Evolutionary conservation across 192 early-diverging fungal species (phyloP).

Genomic region (Podila minutissima): DNA sequence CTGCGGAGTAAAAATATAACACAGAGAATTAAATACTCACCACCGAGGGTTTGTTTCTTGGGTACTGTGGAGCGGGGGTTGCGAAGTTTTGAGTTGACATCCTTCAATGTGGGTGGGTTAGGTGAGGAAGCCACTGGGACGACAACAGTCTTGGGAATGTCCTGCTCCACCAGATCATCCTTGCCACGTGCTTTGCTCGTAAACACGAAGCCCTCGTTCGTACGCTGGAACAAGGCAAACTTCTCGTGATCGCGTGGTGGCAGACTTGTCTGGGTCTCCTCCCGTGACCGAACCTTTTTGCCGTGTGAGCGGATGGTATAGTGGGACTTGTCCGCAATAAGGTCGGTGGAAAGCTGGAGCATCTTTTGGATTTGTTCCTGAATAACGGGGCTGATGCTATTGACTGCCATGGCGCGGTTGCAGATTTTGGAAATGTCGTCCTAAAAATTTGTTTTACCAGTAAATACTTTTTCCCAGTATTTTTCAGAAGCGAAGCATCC

Average conservation of each 20-base stretch:
- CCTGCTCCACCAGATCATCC: slow-evolving; percentile 18
- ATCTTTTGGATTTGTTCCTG: slow-evolving; percentile 25
- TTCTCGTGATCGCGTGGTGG: slow-evolving; percentile 36
- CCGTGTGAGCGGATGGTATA: slow-evolving; percentile 49
- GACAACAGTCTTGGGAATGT: slow-evolving; percentile 14
- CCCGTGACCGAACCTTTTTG: slow-evolving; percentile 36
- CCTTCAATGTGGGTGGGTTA: slow-evolving; percentile 49
- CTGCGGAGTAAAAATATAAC: not conserved
- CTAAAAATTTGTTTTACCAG: not conserved
- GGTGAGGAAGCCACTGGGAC: slow-evolving; percentile 11
- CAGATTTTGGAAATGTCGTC: slow-evolving; percentile 30
- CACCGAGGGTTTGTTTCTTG: slow-evolving; percentile 40
- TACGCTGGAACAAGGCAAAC: slow-evolving; percentile 56
- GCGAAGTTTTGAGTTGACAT: slow-evolving; percentile 43
- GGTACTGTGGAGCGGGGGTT: slow-evolving; percentile 10
- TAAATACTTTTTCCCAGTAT: not conserved
- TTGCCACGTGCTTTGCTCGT: slow-evolving; percentile 35
- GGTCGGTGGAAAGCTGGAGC: slow-evolving; percentile 29
- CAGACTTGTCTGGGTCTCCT: slow-evolving; percentile 19
- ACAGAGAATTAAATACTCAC: not conserved
- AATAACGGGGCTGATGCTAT: not conserved
- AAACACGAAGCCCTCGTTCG: slow-evolving; percentile 59
- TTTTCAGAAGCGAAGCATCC: not conserved
- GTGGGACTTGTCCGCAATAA: slow-evolving; percentile 38
- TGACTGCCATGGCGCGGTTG: slow-evolving; percentile 10